Base-by-base conservation (phyloP, 2,329 filamentous ascomycete genomes). In the Mariannaea sp. region DNA sequence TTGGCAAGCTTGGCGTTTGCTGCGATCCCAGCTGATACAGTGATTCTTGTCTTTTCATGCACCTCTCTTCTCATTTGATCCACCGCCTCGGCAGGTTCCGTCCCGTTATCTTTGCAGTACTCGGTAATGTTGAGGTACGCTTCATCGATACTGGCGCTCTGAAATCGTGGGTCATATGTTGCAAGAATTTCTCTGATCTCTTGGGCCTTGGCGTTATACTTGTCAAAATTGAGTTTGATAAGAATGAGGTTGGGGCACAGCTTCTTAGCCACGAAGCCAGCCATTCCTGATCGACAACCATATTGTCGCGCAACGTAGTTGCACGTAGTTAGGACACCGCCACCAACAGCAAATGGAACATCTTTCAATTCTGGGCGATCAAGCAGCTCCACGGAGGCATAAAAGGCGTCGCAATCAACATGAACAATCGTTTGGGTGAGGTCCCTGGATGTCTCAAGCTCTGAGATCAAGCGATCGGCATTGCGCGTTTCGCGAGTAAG, bases 391-490 rank as follows among this genome's bases (percentile, higher is more conserved):
- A 97, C 94, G 0, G 94, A 91, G 1, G 94, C 94, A 67, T 94
- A 99, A 72, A 99, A 99, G 13, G 94, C 94, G 76, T 99, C 94
- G 72, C 94, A 97, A 71, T 99, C 94, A 41, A 97, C 83, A 69
- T 99, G 94, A 1, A 97, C 88, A 19, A 97, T 84, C 52, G 84
- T 79, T 70, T 97, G 94, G 1, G 86, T 87, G 29, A 99, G 76
- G 67, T 97, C 92, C 40, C 94, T 82, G 1, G 81, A 80, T 7
- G 85, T 69, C 67, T 99, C 94, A 16, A 97, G 80, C 64, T 93
- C 85, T 1, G 85, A 79, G 47, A 97, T 86, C 56, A 90, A 85
- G 56, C 90, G 86, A 69, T 97, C 92, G 16, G 90, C 92, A 53
- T 84, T 84, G 38, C 89, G 86, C 24, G 88, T 73, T 55, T 96